phyloP scores from a whole-genome alignment of 2,329 filamentous ascomycete genomes.

The Neofusicoccum umdonicola region DNA sequence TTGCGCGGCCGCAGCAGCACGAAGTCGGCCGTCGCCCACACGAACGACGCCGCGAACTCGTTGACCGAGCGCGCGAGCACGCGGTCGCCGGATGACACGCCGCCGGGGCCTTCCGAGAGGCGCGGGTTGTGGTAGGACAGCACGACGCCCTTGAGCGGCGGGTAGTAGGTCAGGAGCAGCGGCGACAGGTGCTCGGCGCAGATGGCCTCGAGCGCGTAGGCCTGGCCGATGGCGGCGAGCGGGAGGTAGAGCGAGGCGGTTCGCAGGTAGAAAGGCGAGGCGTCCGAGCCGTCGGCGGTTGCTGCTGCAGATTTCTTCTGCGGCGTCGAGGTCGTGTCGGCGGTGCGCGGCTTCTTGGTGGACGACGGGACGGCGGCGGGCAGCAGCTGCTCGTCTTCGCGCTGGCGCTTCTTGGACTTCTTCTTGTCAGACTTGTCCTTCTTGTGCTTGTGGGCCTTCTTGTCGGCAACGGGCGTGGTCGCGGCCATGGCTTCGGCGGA shows the following conservation, averaged over 20 bases:
- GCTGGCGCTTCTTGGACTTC: slow-evolving; percentile 28
- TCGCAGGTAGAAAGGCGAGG: slow-evolving; percentile 66
- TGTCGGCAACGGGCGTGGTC: slow-evolving; percentile 26
- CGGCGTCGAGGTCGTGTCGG: background rate
- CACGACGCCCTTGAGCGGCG: slow-evolving; percentile 69
- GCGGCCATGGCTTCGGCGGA: slow-evolving; percentile 23
- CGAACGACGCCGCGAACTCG: slow-evolving; percentile 83
- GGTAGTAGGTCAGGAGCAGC: slow-evolving; percentile 73
- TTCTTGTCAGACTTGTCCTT: slow-evolving; percentile 29
- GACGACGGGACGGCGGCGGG: slow-evolving; percentile 4
- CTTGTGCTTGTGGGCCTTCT: slow-evolving; percentile 42
- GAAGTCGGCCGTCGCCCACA: slow-evolving; percentile 86
- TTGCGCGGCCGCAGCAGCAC: slow-evolving; percentile 75
- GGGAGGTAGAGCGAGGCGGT: slow-evolving; percentile 79
- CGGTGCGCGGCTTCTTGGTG: slow-evolving; percentile 17
- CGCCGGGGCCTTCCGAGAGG: slow-evolving; percentile 56
- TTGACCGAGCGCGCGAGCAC: slow-evolving; percentile 25
- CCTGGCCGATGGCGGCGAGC: slow-evolving; percentile 68
- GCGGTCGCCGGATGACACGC: background rate
- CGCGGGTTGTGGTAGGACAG: slow-evolving; percentile 69
- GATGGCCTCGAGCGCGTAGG: slow-evolving; percentile 66
- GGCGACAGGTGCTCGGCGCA: slow-evolving; percentile 73
- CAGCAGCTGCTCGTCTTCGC: slow-evolving; percentile 17
- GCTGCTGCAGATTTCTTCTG: background rate
- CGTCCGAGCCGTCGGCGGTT: background rate